Evolutionary conservation across 352 stramenopile genomes (phyloP).

Genomic region (Saprolegnia diclina): DNA sequence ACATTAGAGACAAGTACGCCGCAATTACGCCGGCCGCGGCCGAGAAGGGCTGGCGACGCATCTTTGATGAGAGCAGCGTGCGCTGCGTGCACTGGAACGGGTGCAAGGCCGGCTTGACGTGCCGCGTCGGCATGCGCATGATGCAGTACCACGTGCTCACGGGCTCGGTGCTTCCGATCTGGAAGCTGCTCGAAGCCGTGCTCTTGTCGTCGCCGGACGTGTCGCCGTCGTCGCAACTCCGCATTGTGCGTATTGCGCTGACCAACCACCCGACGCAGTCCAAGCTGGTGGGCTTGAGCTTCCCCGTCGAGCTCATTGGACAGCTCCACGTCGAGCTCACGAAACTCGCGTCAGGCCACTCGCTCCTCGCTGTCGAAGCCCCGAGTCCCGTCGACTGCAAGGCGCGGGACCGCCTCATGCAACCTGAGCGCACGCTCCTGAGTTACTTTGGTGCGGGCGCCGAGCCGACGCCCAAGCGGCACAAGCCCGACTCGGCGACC

Average conservation of each 20-base stretch:
- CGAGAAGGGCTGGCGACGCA: constrained; percentile 19
- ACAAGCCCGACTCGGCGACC: background rate
- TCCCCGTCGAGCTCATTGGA: constrained; percentile 13
- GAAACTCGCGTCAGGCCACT: background rate
- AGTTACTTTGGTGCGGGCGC: constrained; percentile 13
- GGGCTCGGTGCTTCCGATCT: constrained; percentile 23
- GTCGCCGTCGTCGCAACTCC: background rate
- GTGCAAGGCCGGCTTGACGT: constrained; percentile 26
- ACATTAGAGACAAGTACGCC: constrained; percentile 23
- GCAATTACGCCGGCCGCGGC: background rate
- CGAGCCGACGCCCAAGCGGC: background rate
- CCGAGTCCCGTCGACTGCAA: constrained; percentile 10
- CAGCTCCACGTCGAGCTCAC: constrained; percentile 9
- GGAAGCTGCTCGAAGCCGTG: constrained; percentile 21
- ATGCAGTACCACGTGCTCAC: constrained; percentile 26
- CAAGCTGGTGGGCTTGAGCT: constrained; percentile 23
- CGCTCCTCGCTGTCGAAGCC: constrained; percentile 6
- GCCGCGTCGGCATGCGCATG: constrained; percentile 24
- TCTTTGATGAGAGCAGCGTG: constrained; percentile 18
- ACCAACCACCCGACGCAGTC: constrained; percentile 18
- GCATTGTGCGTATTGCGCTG: constrained; percentile 26
- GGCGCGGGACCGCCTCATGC: constrained; percentile 1
- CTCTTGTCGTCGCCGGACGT: background rate
- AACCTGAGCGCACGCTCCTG: constrained; percentile 8
- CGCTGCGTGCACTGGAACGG: constrained; percentile 24